Conservation (phyloP, 768 basidiomycete genomes). For the Xerocomellus intermedius region DNA sequence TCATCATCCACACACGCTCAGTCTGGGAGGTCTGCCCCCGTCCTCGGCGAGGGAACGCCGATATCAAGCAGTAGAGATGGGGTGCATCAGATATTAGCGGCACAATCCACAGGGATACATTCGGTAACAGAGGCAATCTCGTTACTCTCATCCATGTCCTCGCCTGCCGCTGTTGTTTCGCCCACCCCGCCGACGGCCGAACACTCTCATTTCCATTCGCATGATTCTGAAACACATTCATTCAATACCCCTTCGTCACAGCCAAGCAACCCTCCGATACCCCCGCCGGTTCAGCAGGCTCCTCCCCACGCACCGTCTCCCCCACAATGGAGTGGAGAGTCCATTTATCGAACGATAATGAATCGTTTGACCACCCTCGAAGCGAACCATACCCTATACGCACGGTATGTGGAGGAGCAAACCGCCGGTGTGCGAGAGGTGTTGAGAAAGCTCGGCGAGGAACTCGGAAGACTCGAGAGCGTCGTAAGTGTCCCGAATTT, state of each 20-base stretch:
- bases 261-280: neutral
- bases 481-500: conserved; percentile 49
- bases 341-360: conserved; percentile 95
- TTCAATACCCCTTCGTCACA: conserved; percentile 3
- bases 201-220: neutral
- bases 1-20: neutral
- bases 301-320: conserved; percentile 1
- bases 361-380: conserved; percentile 86
- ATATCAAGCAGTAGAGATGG: neutral
- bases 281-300: conserved; percentile 2
- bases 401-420: conserved; percentile 89
- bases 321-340: conserved; percentile 59
- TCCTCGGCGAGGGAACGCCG: neutral
- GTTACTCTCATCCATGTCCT: conserved; percentile 9
- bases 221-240: conserved; percentile 4
- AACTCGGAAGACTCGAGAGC: conserved; percentile 75
- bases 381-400: conserved; percentile 80
- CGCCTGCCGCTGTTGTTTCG: conserved; percentile 4
- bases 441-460: conserved; percentile 70
- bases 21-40: neutral
- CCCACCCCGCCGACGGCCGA: neutral
- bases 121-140: conserved; percentile 27
- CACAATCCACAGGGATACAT: neutral
- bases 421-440: conserved; percentile 71
- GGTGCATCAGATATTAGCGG: neutral